Evolutionary conservation across 768 basidiomycete genomes (phyloP).

Genomic region (Suillus paluster): DNA sequence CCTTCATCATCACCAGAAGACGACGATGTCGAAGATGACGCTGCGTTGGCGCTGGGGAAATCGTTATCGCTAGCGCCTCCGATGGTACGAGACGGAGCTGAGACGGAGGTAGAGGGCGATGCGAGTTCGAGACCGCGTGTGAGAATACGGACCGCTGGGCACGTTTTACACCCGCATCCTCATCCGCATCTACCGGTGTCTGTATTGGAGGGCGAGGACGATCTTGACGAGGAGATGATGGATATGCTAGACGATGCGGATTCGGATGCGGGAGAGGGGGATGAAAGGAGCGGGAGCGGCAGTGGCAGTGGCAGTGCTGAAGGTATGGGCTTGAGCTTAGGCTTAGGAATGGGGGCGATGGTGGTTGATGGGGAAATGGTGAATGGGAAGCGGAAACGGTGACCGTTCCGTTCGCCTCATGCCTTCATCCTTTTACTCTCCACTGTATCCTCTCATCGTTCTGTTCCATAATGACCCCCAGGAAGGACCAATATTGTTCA

Average conservation of each 20-base stretch:
- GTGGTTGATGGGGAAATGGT: slow-evolving; percentile 13
- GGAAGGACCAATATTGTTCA: too few relatives aligned
- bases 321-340: slow-evolving; percentile 3
- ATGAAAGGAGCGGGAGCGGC: slow-evolving; percentile 20
- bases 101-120: slow-evolving; percentile 38
- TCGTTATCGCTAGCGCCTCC: slow-evolving; percentile 17
- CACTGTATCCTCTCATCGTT: too few relatives aligned
- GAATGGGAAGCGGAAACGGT: slow-evolving; percentile 19
- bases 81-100: slow-evolving; percentile 33
- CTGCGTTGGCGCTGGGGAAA: too few relatives aligned
- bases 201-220: slow-evolving; percentile 17
- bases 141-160: slow-evolving; percentile 32
- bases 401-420: too few relatives aligned
- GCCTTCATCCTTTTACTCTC: too few relatives aligned
- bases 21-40: slow-evolving; percentile 1
- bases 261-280: slow-evolving; percentile 14
- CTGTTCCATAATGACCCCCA: too few relatives aligned
- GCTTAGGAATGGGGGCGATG: neutral
- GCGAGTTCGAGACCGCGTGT: slow-evolving; percentile 23
- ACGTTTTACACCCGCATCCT: slow-evolving; percentile 16
- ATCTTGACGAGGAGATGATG: slow-evolving; percentile 32
- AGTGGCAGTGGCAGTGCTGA: slow-evolving; percentile 13
- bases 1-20: slow-evolving; percentile 32
- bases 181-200: neutral
- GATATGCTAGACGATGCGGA: slow-evolving; percentile 21